A percentile compares a stretch with the other conserved stretches of the same genome.
phyloP scores from a whole-genome alignment of 2,329 filamentous ascomycete genomes.

The Neofusicoccum ribis region DNA sequence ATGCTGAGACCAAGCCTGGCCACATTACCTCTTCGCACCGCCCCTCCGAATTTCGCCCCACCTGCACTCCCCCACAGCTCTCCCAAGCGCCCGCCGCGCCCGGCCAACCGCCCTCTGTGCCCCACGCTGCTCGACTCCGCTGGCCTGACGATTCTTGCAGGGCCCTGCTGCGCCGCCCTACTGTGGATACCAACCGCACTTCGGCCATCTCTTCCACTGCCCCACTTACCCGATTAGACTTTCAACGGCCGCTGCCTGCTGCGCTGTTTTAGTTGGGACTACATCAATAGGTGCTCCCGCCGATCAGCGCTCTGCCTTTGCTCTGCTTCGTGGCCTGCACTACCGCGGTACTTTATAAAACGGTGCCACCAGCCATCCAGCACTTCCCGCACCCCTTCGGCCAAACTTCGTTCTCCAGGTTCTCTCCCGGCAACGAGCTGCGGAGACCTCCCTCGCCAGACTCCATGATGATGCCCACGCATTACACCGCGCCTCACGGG shows the following conservation, averaged over 20 bases:
- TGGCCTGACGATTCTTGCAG: neutral
- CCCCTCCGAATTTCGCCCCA: neutral
- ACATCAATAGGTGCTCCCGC: neutral
- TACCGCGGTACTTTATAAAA: neutral
- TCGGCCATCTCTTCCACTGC: neutral
- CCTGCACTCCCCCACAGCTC: neutral
- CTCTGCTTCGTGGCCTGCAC: neutral
- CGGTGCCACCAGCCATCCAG: neutral
- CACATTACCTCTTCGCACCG: constrained; percentile 12
- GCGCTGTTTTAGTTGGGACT: neutral
- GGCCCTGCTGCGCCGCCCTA: neutral
- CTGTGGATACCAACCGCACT: neutral
- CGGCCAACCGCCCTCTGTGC: neutral
- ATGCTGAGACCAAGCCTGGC: constrained; percentile 15
- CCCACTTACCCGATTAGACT: neutral
- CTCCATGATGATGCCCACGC: neutral
- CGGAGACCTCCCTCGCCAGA: neutral
- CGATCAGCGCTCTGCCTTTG: neutral
- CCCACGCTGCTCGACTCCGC: neutral
- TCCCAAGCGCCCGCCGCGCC: neutral
- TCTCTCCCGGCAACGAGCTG: neutral
- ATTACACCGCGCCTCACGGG: neutral
- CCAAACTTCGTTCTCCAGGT: neutral
- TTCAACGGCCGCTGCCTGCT: neutral
- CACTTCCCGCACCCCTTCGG: neutral